Conservation (phyloP, 2,329 filamentous ascomycete species). For the Sporothrix mexicana region DNA sequence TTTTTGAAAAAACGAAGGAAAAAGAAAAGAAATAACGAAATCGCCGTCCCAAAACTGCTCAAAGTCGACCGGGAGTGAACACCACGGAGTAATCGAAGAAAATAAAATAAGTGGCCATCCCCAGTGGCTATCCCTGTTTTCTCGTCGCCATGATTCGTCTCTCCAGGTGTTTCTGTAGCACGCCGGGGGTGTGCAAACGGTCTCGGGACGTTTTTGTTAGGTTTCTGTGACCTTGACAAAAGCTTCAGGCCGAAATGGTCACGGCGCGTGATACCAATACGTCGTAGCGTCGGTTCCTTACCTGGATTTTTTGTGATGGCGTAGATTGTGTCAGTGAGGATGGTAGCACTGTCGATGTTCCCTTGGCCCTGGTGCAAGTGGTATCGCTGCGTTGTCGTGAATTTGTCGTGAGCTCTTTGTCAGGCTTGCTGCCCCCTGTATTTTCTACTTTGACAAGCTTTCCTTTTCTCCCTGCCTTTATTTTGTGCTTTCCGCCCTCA, state of each 20-base stretch:
- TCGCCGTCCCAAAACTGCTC: no score
- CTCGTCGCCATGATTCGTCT: not conserved
- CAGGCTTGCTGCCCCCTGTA: not conserved
- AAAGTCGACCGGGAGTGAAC: not conserved
- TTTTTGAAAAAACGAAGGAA: not conserved
- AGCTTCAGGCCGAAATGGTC: not conserved
- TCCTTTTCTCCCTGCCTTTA: not conserved
- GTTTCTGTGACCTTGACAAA: no score
- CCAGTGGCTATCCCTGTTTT: not conserved
- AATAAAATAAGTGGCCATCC: not conserved
- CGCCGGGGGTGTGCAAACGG: conserved; percentile 1
- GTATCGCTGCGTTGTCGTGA: not conserved
- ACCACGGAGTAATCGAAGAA: not conserved
- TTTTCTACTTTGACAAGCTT: conserved; percentile 2
- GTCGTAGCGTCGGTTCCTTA: conserved; percentile 5
- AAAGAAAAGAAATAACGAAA: not conserved
- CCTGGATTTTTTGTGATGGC: not conserved
- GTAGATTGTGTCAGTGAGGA: not conserved
- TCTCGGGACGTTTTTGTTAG: not conserved
- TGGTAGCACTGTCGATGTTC: not conserved
- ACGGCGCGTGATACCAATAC: not conserved
- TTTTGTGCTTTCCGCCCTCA: not conserved
- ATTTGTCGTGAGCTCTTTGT: not conserved
- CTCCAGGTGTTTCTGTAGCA: not conserved
- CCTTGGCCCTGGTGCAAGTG: not conserved